phyloP scores from a whole-genome alignment of 2,329 filamentous ascomycete species.

The Emmonsiellopsis sp. region DNA sequence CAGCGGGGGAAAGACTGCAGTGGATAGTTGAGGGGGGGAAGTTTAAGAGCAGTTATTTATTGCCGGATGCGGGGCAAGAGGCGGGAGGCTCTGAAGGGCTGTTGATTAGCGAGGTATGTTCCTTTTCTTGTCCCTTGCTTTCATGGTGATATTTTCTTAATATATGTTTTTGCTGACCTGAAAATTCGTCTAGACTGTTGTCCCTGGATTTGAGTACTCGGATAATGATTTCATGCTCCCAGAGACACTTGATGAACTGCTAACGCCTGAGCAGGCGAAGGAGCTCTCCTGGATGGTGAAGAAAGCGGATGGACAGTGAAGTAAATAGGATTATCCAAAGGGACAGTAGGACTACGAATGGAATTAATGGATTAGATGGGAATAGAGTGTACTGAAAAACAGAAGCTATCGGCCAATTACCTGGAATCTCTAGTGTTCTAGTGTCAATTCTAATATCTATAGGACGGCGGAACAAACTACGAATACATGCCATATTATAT shows the following conservation, averaged over 20 bases:
- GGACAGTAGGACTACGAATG: not conserved
- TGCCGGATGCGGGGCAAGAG: conserved; percentile 36
- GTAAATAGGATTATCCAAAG: not conserved
- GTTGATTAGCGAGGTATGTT: conserved; percentile 51
- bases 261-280: conserved; percentile 41
- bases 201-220: conserved; percentile 57
- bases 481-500: not conserved
- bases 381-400: too few species aligned
- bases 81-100: conserved; percentile 37
- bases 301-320: conserved; percentile 12
- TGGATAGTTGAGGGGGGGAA: conserved; percentile 62
- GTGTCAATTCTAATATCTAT: too few species aligned
- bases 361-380: not conserved
- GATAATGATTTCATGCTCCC: conserved; percentile 57
- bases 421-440: too few species aligned
- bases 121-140: conserved; percentile 4
- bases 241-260: conserved; percentile 41
- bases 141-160: not conserved
- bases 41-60: conserved; percentile 55
- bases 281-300: conserved; percentile 35
- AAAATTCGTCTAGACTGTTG: conserved; percentile 40
- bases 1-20: conserved; percentile 51
- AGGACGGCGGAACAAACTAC: too few species aligned
- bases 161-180: conserved; percentile 5
- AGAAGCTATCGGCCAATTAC: too few species aligned